Percentiles rank a stretch among this genome's conserved stretches.
These are phyloP conservation scores for Trichoderma asperelloides DNA, from an alignment of 495 filamentous ascomycete species.

Conservation along the genomic window DNA sequence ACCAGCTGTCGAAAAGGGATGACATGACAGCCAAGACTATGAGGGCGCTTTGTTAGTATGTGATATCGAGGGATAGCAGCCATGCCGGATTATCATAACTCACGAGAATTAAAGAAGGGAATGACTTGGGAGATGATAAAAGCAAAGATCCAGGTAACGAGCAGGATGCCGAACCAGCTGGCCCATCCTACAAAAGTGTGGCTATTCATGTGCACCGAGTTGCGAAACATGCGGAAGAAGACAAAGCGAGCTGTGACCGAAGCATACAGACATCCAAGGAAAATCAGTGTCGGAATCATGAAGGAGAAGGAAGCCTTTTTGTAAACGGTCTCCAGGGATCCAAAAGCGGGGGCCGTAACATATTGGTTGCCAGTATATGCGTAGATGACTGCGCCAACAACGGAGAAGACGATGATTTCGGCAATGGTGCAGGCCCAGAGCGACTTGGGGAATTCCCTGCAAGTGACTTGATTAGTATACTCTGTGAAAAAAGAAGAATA, in stretches of 20 bases:
- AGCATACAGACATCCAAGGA: conserved; percentile 79
- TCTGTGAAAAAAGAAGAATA: no score
- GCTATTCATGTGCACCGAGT: conserved; percentile 62
- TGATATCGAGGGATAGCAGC: not conserved
- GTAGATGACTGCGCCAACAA: conserved; percentile 69
- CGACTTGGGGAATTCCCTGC: conserved; percentile 76
- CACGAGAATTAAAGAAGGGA: conserved; percentile 73
- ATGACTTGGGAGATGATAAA: conserved; percentile 86
- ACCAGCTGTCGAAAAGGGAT: conserved; percentile 84
- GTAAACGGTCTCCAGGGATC: conserved; percentile 60
- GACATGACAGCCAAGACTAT: conserved; percentile 72
- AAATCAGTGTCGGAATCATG: conserved; percentile 88
- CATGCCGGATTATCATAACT: conserved; percentile 8
- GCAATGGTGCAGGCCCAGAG: conserved; percentile 79
- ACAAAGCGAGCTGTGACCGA: conserved; percentile 81
- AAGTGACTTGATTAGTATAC: conserved; percentile 4
- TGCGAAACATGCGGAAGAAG: conserved; percentile 75
- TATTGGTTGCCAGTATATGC: conserved; percentile 79
- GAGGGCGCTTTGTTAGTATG: conserved; percentile 9
- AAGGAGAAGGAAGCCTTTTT: conserved; percentile 83
- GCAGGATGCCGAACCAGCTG: conserved; percentile 63
- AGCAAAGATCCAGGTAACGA: conserved; percentile 61
- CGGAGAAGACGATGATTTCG: conserved; percentile 71
- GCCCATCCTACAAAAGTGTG: conserved; percentile 79
- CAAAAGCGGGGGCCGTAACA: conserved; percentile 72